These are phyloP conservation scores for Boletus tylopilopsis DNA, from an alignment of 768 basidiomycete genomes.

Conservation along the genomic window DNA sequence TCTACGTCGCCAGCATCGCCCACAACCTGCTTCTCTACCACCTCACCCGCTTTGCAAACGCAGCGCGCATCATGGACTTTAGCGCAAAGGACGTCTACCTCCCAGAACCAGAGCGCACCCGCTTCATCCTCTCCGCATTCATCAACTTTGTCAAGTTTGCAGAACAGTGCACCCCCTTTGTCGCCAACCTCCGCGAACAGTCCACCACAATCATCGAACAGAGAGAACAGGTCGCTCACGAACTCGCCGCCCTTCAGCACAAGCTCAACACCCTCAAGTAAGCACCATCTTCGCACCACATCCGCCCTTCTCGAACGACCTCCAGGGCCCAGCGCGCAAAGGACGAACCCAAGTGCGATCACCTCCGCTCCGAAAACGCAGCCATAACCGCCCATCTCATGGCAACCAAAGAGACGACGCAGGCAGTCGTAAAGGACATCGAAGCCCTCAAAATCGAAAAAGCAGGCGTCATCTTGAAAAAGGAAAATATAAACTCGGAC, in stretches of 20 bases:
- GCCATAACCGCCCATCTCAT: constrained; percentile 63
- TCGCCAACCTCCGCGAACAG: constrained; percentile 57
- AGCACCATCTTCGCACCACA: constrained; percentile 12
- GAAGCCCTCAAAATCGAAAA: constrained; percentile 74
- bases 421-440: constrained; percentile 55
- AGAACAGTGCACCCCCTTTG: constrained; percentile 64
- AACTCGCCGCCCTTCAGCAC: constrained; percentile 46
- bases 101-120: constrained; percentile 74
- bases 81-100: constrained; percentile 66
- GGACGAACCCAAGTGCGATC: constrained; percentile 66
- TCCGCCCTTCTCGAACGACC: neutral
- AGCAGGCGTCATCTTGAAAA: constrained; percentile 56
- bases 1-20: constrained; percentile 55
- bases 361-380: constrained; percentile 56
- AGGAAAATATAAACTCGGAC: constrained; percentile 64
- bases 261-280: constrained; percentile 58
- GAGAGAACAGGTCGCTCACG: constrained; percentile 52
- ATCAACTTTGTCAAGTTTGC: constrained; percentile 94
- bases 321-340: constrained; percentile 58
- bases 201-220: constrained; percentile 56
- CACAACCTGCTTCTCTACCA: constrained; percentile 69
- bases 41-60: constrained; percentile 68
- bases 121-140: constrained; percentile 76
- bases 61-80: constrained; percentile 76
- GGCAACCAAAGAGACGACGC: constrained; percentile 64